phyloP scores from a whole-genome alignment of 345 rosid genomes.

The Syzygium aromaticum region DNA sequence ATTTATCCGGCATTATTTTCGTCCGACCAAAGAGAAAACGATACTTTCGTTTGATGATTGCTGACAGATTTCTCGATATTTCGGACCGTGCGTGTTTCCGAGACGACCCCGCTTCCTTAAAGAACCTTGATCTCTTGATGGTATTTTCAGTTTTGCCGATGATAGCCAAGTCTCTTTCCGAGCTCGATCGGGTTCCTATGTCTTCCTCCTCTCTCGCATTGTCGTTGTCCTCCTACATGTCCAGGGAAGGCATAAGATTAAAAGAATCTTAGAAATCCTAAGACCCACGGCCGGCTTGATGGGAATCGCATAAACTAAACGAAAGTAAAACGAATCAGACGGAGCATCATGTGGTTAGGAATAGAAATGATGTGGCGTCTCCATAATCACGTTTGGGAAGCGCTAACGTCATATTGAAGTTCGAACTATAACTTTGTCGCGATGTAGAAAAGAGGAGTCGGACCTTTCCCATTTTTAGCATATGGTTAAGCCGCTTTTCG shows the following conservation, averaged over 20 bases:
- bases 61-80: neutral
- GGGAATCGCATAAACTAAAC: neutral
- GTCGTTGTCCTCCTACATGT: neutral
- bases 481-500: neutral
- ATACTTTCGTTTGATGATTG: neutral
- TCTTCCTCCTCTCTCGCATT: neutral
- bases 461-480: neutral
- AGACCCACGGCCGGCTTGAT: neutral
- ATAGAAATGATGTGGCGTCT: neutral
- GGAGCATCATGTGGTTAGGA: fast-evolving
- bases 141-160: neutral
- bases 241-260: neutral
- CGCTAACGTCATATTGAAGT: neutral
- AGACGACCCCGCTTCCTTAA: neutral
- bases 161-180: neutral
- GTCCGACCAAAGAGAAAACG: neutral
- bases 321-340: neutral
- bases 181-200: neutral
- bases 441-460: neutral
- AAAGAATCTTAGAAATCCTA: neutral
- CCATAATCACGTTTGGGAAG: neutral
- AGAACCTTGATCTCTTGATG: neutral
- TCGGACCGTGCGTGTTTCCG: neutral
- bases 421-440: neutral
- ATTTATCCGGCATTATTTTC: conserved; percentile 1